A percentile compares a stretch with the other conserved stretches of the same genome.
phyloP scores from a whole-genome alignment of 257 asterid species.

The Penstemon eatonii region DNA sequence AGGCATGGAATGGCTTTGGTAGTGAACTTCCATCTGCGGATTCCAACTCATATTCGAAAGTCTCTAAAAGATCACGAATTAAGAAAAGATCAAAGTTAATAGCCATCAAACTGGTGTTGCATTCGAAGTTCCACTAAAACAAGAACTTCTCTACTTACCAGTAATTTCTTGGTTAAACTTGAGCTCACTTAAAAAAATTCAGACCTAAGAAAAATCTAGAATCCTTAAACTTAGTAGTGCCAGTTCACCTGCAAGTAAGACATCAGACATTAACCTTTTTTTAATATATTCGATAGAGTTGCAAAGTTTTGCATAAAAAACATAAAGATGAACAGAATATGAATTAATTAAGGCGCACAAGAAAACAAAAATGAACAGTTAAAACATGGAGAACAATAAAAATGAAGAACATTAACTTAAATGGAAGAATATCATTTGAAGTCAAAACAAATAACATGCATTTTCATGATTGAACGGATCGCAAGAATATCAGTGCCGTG shows the following conservation, averaged over 20 bases:
- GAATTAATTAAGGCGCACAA: neutral
- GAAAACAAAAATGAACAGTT: neutral
- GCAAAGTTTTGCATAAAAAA: neutral
- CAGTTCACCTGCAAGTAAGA: constrained; percentile 35
- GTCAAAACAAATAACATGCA: constrained; percentile 29
- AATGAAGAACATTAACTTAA: neutral
- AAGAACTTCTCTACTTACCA: constrained; percentile 20
- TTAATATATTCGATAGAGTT: neutral
- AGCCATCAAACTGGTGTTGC: neutral
- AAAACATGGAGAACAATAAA: neutral
- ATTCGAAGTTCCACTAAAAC: constrained; percentile 16
- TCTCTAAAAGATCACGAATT: constrained; percentile 18
- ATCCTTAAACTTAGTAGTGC: constrained; percentile 16
- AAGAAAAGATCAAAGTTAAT: constrained; percentile 21
- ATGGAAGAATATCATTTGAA: neutral
- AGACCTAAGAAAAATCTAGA: constrained; percentile 6
- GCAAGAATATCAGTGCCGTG: constrained; percentile 21
- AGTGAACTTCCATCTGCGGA: constrained; percentile 62
- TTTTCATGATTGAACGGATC: constrained; percentile 31
- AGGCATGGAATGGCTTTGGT: constrained; percentile 64
- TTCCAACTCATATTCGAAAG: constrained; percentile 57
- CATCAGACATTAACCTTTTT: neutral
- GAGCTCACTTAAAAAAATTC: constrained; percentile 9
- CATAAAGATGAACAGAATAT: too few species aligned
- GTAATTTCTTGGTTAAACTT: constrained; percentile 16